Evolutionary conservation across 73 alveolate species (phyloP), one percentile per base, ranked within the genome.

Genomic region (Tetrahymena thermophila): DNA sequence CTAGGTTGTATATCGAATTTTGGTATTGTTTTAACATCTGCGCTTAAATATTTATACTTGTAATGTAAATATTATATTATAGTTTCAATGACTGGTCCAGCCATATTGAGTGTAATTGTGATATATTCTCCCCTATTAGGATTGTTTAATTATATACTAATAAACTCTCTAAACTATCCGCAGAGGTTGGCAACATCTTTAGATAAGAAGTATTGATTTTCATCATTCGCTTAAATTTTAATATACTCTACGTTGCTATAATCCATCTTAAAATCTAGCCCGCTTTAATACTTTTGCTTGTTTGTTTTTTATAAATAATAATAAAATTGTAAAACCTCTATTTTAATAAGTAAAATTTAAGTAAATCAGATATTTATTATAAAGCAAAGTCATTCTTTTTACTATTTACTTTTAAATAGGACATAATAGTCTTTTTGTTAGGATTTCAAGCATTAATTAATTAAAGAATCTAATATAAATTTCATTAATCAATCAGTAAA

Each of bases 71-170:
- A 71, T n/a, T 71, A 71, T 28, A 71, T 71, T 25, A 71, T 71
- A 0, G 89, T 71, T 31, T 71, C 89, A 71, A 71, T 31, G 0
- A 71, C 89, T 28, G 89, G 89, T 31, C 89, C 89, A 28, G 89
- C 89, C 89, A 71, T 71, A 31, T 31, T 71, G 42, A 71, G n/a
- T 28, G 35, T 71, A 19, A 71, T 71, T 8, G 89, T 71, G 11
- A 71, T 71, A n/a, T 71, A 71, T n/a, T 71, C 89, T 71, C 89
- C 89, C 37, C 89, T 71, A 71, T 71, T 71, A 71, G 89, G 89
- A 71, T 71, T 71, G 37, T 71, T 71, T n/a, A 6, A 71, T 31
- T 71, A 31, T 4, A 71, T 71, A n/a, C 89, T 71, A 28, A 71
- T 71, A 31, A 71, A 71, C 17, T 71, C 89, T 25, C 89, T 71